Evolutionary conservation across 139 green algal genomes (phyloP).

Genomic region (Closterium sp.): DNA sequence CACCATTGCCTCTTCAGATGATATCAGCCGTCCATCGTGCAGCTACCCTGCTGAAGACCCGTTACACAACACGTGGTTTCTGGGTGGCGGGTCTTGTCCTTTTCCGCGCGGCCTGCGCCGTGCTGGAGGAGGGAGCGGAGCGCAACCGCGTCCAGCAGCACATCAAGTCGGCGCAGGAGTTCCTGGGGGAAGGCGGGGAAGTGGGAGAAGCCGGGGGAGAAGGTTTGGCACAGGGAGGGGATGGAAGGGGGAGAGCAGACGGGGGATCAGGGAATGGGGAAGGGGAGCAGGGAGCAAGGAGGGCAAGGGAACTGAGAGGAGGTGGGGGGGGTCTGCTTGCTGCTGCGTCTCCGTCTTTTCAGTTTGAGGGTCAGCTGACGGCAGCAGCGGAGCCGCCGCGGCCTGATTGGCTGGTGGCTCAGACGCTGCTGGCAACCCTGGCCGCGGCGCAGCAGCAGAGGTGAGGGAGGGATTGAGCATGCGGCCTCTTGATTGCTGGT

Average conservation of each 20-base stretch:
- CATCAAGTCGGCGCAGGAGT: not conserved
- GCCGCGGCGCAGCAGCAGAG: not conserved
- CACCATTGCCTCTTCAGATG: conserved; percentile 1
- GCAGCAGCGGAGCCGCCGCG: not conserved
- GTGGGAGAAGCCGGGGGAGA: not conserved
- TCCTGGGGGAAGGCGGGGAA: not conserved
- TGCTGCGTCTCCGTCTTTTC: not conserved
- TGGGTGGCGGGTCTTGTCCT: conserved; percentile 30
- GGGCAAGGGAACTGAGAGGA: not conserved
- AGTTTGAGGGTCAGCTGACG: not conserved
- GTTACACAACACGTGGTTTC: conserved; percentile 31
- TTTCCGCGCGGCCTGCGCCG: not conserved
- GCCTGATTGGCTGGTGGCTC: not conserved
- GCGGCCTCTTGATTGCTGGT: too few species aligned
- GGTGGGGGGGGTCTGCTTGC: not conserved
- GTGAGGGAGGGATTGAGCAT: not conserved
- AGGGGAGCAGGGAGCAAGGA: not conserved
- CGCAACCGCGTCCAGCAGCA: not conserved
- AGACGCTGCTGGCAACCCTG: not conserved
- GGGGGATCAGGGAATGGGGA: not conserved
- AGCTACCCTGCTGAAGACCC: conserved; percentile 31
- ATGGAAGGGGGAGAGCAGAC: not conserved
- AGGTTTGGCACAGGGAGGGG: not conserved
- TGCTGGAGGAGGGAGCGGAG: not conserved
- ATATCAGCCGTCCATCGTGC: conserved; percentile 15